phyloP scores from a whole-genome alignment of 441 rosid species.

The Eruca vesicaria region DNA sequence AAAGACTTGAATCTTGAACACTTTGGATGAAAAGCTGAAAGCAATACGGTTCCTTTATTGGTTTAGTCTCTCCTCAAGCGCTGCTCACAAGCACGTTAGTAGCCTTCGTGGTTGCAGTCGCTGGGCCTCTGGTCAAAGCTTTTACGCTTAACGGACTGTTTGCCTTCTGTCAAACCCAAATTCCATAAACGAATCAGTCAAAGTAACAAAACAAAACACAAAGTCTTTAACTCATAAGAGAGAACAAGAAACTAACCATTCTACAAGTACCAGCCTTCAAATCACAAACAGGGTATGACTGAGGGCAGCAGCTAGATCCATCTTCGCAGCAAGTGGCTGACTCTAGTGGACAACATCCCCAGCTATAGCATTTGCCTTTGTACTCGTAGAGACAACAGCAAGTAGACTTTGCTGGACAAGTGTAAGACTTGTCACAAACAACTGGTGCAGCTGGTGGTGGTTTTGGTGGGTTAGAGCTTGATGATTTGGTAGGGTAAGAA shows the following conservation, averaged over 20 bases:
- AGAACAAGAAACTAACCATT: conserved; percentile 33
- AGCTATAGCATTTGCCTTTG: conserved; percentile 46
- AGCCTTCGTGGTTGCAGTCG: conserved; percentile 32
- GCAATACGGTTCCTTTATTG: not conserved
- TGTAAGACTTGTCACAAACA: conserved; percentile 50
- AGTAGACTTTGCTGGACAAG: conserved; percentile 49
- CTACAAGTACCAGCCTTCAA: conserved; percentile 35
- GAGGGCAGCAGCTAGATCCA: conserved; percentile 51
- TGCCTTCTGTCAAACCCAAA: conserved; percentile 40
- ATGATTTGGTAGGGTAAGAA: conserved; percentile 55
- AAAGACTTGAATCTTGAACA: conserved; percentile 19
- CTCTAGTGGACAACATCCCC: conserved; percentile 74
- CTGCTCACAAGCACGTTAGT: conserved; percentile 26
- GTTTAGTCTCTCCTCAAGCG: conserved; percentile 25
- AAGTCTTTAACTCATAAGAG: not conserved
- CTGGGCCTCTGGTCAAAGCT: conserved; percentile 44
- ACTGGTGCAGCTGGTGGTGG: conserved; percentile 64
- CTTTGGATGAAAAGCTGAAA: not conserved
- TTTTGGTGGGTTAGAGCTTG: conserved; percentile 53
- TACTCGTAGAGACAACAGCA: conserved; percentile 59
- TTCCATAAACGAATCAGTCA: not conserved
- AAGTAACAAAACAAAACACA: not conserved
- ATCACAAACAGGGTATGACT: conserved; percentile 33
- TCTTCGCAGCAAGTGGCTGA: conserved; percentile 66
- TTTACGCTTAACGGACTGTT: conserved; percentile 42